These are phyloP conservation scores for Solanum bulbocastanum DNA, from an alignment of 257 asterid species.

Conservation along the genomic window DNA sequence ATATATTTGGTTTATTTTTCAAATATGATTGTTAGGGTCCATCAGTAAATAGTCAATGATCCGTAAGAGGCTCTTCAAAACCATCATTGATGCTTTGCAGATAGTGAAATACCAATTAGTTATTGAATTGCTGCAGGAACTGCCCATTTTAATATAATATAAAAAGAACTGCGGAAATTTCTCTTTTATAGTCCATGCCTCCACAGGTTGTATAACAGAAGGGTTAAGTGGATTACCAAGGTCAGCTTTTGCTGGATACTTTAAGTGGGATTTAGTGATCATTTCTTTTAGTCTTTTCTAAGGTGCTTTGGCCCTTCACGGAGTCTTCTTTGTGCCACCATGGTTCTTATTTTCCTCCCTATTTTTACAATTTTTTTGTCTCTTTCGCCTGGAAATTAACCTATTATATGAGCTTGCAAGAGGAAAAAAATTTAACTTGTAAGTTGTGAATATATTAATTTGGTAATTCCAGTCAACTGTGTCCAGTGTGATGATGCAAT, in stretches of 20 bases:
- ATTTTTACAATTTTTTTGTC: background rate
- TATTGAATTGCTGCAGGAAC: background rate
- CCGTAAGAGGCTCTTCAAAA: background rate
- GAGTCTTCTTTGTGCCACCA: background rate
- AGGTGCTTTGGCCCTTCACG: background rate
- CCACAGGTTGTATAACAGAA: background rate
- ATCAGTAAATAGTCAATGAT: background rate
- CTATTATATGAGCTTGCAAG: background rate
- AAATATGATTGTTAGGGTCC: background rate
- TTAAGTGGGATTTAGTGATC: background rate
- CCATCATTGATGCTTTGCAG: background rate
- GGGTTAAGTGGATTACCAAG: background rate
- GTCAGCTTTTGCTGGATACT: background rate
- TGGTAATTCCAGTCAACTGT: background rate
- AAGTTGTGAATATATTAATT: background rate
- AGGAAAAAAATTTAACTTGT: background rate
- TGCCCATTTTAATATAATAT: background rate
- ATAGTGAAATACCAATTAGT: background rate
- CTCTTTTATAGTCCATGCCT: background rate
- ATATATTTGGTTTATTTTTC: background rate
- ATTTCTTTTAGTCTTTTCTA: background rate
- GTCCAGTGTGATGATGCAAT: background rate
- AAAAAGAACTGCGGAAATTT: background rate
- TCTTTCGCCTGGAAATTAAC: background rate
- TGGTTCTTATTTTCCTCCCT: background rate